These are phyloP conservation scores for Calocybe indica DNA, from an alignment of 768 basidiomycete genomes.

Conservation along the genomic window DNA sequence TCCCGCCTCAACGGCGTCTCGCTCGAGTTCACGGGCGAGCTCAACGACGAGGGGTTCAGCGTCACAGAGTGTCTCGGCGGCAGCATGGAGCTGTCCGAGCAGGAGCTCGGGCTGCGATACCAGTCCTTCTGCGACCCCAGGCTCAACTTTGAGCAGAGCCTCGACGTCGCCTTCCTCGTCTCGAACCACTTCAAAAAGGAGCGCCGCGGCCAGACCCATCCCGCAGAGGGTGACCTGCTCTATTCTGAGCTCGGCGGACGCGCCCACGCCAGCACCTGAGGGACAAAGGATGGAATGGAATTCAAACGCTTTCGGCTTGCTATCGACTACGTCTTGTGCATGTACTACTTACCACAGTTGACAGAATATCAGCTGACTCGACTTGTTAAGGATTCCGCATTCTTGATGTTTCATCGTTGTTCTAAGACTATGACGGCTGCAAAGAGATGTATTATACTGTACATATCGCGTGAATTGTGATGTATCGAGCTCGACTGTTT, in stretches of 20 bases:
- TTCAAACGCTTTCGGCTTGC: too few species aligned
- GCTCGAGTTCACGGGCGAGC: constrained; percentile 88
- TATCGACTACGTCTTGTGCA: too few species aligned
- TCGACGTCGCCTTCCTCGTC: constrained; percentile 87
- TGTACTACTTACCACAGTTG: too few species aligned
- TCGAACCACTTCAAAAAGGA: constrained; percentile 76
- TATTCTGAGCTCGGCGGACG: constrained; percentile 30
- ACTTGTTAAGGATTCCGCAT: too few species aligned
- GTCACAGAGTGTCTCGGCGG: constrained; percentile 98
- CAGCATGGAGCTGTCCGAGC: constrained; percentile 90
- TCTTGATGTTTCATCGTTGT: too few species aligned
- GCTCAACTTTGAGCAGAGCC: constrained; percentile 88
- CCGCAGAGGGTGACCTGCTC: constrained; percentile 22
- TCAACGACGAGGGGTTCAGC: constrained; percentile 85
- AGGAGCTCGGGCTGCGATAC: constrained; percentile 86
- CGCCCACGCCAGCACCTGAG: too few species aligned
- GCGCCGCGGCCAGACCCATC: constrained; percentile 29
- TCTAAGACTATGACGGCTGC: too few species aligned
- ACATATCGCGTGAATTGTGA: too few species aligned
- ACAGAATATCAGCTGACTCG: too few species aligned
- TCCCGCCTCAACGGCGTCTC: constrained; percentile 82
- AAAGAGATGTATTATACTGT: too few species aligned
- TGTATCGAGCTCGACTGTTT: too few species aligned
- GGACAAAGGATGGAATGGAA: too few species aligned
- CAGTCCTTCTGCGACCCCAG: constrained; percentile 94